These are phyloP conservation scores for Galeopsis tetrahit DNA, from an alignment of 257 asterid genomes.

Conservation along the genomic window DNA sequence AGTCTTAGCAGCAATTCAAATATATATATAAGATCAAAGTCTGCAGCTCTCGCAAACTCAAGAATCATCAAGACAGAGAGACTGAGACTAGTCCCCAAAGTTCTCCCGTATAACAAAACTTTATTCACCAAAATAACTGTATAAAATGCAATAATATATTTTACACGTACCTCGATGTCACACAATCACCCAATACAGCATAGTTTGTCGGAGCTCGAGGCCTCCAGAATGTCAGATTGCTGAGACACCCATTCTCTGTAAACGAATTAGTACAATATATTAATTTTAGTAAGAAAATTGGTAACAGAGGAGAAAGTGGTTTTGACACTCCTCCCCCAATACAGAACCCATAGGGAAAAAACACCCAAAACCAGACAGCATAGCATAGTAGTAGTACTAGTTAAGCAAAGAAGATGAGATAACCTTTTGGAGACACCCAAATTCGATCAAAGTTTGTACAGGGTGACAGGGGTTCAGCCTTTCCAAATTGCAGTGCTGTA, in stretches of 20 bases:
- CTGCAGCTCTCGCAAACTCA: conserved; percentile 22
- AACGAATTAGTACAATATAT: conserved; percentile 36
- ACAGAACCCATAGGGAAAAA: conserved; percentile 19
- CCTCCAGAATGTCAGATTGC: conserved; percentile 97
- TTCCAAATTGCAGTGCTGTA: conserved; percentile 85
- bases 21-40: background rate
- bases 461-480: conserved; percentile 84
- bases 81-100: conserved; percentile 11
- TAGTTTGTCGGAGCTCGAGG: conserved; percentile 97
- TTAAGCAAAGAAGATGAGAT: conserved; percentile 28
- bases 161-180: conserved; percentile 81
- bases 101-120: conserved; percentile 14
- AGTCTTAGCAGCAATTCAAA: conserved; percentile 15
- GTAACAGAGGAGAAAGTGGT: conserved; percentile 12
- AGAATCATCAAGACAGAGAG: conserved; percentile 17
- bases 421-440: conserved; percentile 96
- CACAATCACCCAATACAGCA: conserved; percentile 93
- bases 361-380: background rate
- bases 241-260: conserved; percentile 76
- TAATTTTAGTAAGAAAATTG: conserved; percentile 1
- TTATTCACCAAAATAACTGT: conserved; percentile 16
- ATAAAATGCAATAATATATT: background rate
- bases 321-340: conserved; percentile 3
- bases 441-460: conserved; percentile 89
- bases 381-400: background rate